Base-by-base conservation (phyloP, 2,329 filamentous ascomycete species). In the Talaromyces amestolkiae region DNA sequence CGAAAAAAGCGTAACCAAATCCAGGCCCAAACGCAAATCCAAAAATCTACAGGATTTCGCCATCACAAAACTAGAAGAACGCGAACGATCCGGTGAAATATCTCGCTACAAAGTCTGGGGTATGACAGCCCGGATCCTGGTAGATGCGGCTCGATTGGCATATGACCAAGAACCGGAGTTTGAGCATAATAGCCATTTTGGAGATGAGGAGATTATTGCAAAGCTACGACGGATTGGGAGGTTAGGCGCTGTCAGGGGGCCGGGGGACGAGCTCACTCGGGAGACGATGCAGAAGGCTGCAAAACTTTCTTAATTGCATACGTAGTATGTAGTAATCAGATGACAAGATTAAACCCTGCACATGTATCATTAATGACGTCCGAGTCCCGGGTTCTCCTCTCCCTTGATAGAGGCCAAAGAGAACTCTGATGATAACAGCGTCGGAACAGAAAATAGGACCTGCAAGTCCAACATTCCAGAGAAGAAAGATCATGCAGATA, bases 111-210 rank as follows among this genome's bases (percentile, higher is more conserved):
- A 91, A 70, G 93, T 98, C 4, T 97, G 93, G 86, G 94, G 94
- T 17, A 94, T 98, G 92, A 98, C 94, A 62, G 94, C 92, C 2
- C 83, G 92, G 61, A 94, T 98, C 63, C 77, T 97, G 63, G 91
- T 97, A 5, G 94, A 98, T 78, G 90, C 91, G 4, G 93, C 94
- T 39, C 84, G 91, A 68, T 84, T 96, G 19, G 94, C 93, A 22
- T 98, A 95, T 75, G 89, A 80, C 2, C 85, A 90, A 78, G 87
- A 91, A 74, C 94, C 94, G 3, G 90, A 92, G 74, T 96, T 97
- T 76, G 92, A 96, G 80, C 86, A 87, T 72, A 86, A 87, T 67
- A 82, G 81, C 63, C 83, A 87, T 74, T 85, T 87, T 72, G 87
- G 87, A 0, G 89, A 91, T 69, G 89, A 91, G 73, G 83, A 84